A percentile compares a stretch with the other conserved stretches of the same genome.
phyloP scores from a whole-genome alignment of 2,329 filamentous ascomycete genomes.

The Helotiales sp. region DNA sequence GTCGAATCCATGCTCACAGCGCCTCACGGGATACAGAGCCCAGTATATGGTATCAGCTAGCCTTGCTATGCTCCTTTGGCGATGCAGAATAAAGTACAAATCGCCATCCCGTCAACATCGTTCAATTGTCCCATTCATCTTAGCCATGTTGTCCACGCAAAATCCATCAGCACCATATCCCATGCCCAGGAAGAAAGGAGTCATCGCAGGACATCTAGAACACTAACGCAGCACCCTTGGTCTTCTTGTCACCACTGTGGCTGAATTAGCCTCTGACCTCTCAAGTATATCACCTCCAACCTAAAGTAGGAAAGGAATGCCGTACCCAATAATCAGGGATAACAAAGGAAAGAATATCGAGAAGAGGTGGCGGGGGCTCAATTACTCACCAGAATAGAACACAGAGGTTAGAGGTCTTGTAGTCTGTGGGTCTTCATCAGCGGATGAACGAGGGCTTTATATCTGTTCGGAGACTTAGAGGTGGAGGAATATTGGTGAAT shows the following conservation, averaged over 20 bases:
- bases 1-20: background rate
- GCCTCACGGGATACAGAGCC: background rate
- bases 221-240: slow-evolving; percentile 99
- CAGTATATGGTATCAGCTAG: slow-evolving; percentile 28
- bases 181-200: slow-evolving; percentile 27
- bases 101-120: slow-evolving; percentile 22
- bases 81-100: slow-evolving; percentile 33
- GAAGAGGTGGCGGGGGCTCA: too few relatives aligned
- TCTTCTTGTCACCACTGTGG: slow-evolving; percentile 99
- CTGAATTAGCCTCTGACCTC: slow-evolving; percentile 46
- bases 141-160: slow-evolving; percentile 31
- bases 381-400: too few relatives aligned
- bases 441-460: too few relatives aligned
- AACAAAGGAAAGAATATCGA: too few relatives aligned
- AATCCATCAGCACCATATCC: slow-evolving; percentile 28
- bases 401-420: too few relatives aligned
- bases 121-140: slow-evolving; percentile 26
- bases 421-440: too few relatives aligned
- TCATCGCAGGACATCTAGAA: slow-evolving; percentile 69
- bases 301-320: too few relatives aligned
- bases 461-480: too few relatives aligned
- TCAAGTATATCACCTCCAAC: too few relatives aligned
- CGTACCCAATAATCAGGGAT: too few relatives aligned
- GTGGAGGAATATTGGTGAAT: too few relatives aligned
- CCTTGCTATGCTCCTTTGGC: slow-evolving; percentile 34